Percentiles rank a stretch among this genome's conserved stretches.
phyloP scores from a whole-genome alignment of 2,329 filamentous ascomycete genomes.

The Pezicula carpinea region DNA sequence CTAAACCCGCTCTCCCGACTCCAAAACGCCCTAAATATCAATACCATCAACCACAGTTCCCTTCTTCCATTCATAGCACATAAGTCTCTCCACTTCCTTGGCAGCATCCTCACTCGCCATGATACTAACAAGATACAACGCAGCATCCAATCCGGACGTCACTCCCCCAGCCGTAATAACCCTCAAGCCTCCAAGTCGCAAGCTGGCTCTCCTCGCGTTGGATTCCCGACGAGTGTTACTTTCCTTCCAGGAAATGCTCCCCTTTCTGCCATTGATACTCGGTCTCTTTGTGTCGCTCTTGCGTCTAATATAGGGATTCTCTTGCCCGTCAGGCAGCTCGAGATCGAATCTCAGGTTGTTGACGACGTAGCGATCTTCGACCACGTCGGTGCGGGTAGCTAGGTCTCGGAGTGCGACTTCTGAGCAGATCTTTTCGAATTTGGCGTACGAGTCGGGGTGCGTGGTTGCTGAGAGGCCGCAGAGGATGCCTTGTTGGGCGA shows the following conservation, averaged over 20 bases:
- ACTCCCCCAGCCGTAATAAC: conserved; percentile 79
- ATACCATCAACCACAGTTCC: conserved; percentile 79
- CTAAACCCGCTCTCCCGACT: conserved; percentile 4
- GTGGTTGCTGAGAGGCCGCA: conserved; percentile 77
- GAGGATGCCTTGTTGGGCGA: conserved; percentile 72
- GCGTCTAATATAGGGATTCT: conserved; percentile 78
- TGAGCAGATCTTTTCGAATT: conserved; percentile 76
- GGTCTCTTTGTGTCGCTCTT: conserved; percentile 63
- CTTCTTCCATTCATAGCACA: conserved; percentile 85
- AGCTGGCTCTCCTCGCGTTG: conserved; percentile 71
- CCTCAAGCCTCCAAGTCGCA: conserved; percentile 49
- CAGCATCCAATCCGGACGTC: conserved; percentile 76
- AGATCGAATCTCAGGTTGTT: conserved; percentile 88
- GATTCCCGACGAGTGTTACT: conserved; percentile 73
- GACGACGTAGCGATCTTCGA: conserved; percentile 82
- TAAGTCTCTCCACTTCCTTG: conserved; percentile 65
- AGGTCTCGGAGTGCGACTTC: conserved; percentile 65
- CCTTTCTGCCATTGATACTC: conserved; percentile 67
- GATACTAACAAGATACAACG: conserved; percentile 79
- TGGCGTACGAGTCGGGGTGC: conserved; percentile 75
- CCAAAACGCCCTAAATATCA: conserved; percentile 58
- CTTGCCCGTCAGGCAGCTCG: conserved; percentile 64
- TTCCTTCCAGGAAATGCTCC: conserved; percentile 76
- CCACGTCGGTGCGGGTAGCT: conserved; percentile 74
- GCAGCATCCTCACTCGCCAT: conserved; percentile 74